Conservation (phyloP, 1,284 basidiomycete genomes). For the Ceratobasidium sp. region DNA sequence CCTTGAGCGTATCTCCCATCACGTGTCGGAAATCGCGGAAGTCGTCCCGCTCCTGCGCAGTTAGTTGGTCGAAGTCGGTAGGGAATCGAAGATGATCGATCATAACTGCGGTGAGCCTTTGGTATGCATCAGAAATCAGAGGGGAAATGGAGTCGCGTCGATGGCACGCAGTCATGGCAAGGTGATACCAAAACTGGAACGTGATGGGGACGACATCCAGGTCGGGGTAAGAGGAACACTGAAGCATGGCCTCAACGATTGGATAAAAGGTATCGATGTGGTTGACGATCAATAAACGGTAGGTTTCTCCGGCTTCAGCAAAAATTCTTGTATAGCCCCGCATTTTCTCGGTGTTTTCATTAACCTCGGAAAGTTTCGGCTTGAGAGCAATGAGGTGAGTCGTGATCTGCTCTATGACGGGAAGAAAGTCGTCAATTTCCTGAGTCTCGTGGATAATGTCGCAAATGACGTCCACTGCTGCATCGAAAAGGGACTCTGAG, state of each 20-base stretch:
- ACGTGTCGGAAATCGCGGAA: slow-evolving; percentile 96
- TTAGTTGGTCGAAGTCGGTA: slow-evolving; percentile 66
- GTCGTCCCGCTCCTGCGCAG: slow-evolving; percentile 87
- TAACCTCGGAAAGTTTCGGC: slow-evolving; percentile 63
- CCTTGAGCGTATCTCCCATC: slow-evolving; percentile 99
- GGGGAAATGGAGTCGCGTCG: slow-evolving; percentile 73
- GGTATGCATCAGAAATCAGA: slow-evolving; percentile 81
- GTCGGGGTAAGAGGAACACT: slow-evolving; percentile 91
- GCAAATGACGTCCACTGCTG: slow-evolving; percentile 90
- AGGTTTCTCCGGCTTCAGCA: slow-evolving; percentile 95
- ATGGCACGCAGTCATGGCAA: slow-evolving; percentile 65
- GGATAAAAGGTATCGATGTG: slow-evolving; percentile 92
- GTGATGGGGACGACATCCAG: slow-evolving; percentile 98
- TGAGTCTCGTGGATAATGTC: slow-evolving; percentile 98
- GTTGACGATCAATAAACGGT: slow-evolving; percentile 85
- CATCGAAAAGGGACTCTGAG: slow-evolving; percentile 88
- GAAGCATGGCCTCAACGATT: slow-evolving; percentile 92
- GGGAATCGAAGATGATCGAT: slow-evolving; percentile 95
- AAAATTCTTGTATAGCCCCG: slow-evolving; percentile 91
- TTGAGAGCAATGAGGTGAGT: slow-evolving; percentile 79
- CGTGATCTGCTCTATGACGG: slow-evolving; percentile 85
- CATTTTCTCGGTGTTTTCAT: slow-evolving; percentile 86
- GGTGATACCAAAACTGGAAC: slow-evolving; percentile 97
- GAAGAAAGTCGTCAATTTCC: slow-evolving; percentile 94
- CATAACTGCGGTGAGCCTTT: slow-evolving; percentile 82